Evolutionary conservation across 306 rosid species (phyloP), one percentile per base, ranked within the genome.

Genomic region (Sphenostylis stenocarpa): DNA sequence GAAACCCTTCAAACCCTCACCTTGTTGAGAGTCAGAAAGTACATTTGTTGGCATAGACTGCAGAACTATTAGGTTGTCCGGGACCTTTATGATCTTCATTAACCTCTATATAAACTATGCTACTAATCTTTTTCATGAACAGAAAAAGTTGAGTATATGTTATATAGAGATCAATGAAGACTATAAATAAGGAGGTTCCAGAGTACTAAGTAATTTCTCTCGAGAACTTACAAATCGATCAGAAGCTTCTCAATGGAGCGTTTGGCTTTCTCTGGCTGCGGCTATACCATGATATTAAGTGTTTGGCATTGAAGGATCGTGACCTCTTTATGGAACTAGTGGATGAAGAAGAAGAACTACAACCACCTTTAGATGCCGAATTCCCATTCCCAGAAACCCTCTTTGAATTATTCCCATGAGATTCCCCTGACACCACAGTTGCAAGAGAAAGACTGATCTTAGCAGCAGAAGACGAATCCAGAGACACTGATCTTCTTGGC

Each of bases 401-500:
- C 72, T 79, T 85, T 19, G 78, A 77, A 58, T 1, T 31, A 58
- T 77, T 71, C 58, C 76, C 73, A 38, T 63, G 28, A 60, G 72
- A 75, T 68, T 60, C 80, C 38, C 29, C 67, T 23, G 80, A 39
- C 26, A 16, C 1, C 63, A 70, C 26, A 66, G 64, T 81, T 1
- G 78, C 67, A 16, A 84, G 67, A 44, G 81, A 70, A 60, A 72
- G 70, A 78, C 45, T 84, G 68, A 89, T 90, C 81, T 83, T 79
- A 47, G 73, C 73, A 72, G 82, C 90, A 21, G 88, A 66, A 39
- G 83, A 64, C 19, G 86, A 87, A 78, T 90, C 96, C 82, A 93
- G 13, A 31, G 98, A 93, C 55, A 88, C 82, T 0, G 97, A 93
- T 82, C 97, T 90, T 75, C 87, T 61, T 0, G 84, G 76, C 53